Conservation (phyloP, 2,329 filamentous ascomycete species). For the Neonectria sp. region DNA sequence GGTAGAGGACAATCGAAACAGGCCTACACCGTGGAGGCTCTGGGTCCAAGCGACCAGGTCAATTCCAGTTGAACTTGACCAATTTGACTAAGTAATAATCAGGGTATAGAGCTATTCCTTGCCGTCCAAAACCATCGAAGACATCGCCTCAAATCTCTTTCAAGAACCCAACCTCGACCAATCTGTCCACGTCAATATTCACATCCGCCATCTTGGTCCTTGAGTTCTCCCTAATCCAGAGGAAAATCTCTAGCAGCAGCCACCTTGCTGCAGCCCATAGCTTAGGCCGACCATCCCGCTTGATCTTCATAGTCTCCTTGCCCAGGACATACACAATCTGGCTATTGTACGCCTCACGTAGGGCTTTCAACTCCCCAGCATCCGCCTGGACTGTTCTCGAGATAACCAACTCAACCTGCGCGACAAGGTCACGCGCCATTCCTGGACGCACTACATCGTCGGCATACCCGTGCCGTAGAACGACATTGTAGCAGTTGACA, state of each 20-base stretch:
- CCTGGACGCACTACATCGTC: slow-evolving; percentile 66
- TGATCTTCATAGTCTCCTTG: slow-evolving; percentile 68
- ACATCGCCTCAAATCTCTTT: slow-evolving; percentile 69
- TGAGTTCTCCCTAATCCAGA: slow-evolving; percentile 76
- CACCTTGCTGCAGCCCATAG: slow-evolving; percentile 53
- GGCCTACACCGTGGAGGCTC: too few relatives aligned
- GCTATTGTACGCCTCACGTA: slow-evolving; percentile 52
- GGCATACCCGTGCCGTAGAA: slow-evolving; percentile 79
- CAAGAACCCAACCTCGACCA: slow-evolving; percentile 78
- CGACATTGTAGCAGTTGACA: slow-evolving; percentile 75
- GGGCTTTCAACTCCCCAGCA: slow-evolving; percentile 25
- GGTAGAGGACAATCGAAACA: too few relatives aligned
- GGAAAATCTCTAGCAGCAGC: slow-evolving; percentile 65
- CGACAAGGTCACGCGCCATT: slow-evolving; percentile 67
- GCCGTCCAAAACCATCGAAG: not conserved
- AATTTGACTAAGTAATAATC: not conserved
- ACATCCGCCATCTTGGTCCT: slow-evolving; percentile 75
- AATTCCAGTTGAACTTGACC: not conserved
- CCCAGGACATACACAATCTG: slow-evolving; percentile 70
- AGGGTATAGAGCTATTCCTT: not conserved
- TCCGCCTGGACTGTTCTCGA: slow-evolving; percentile 65
- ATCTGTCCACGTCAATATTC: slow-evolving; percentile 60
- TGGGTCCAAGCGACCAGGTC: too few relatives aligned
- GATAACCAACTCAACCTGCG: slow-evolving; percentile 56
- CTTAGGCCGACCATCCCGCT: slow-evolving; percentile 57